A percentile compares a stretch with the other conserved stretches of the same genome.
These are phyloP conservation scores for Bertia moriformis DNA, from an alignment of 2,329 filamentous ascomycete genomes.

Conservation along the genomic window DNA sequence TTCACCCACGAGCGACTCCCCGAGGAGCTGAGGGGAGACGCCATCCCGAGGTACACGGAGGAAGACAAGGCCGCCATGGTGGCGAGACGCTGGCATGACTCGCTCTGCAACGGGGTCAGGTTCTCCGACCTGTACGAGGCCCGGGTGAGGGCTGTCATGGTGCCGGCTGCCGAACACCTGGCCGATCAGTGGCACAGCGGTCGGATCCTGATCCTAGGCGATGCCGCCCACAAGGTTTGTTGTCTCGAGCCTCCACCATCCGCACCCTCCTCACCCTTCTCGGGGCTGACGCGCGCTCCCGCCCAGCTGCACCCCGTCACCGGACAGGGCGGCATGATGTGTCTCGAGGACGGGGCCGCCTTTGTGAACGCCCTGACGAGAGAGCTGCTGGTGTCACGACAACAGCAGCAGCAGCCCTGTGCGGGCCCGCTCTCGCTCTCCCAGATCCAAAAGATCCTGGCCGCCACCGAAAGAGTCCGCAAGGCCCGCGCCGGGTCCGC, in stretches of 20 bases:
- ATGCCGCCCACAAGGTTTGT: background rate
- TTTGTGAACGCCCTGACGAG: background rate
- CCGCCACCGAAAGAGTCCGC: background rate
- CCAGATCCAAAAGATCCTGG: background rate
- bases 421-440: background rate
- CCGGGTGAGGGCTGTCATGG: background rate
- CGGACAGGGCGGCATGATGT: background rate
- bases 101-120: background rate
- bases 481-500: too few relatives aligned
- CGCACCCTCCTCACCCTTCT: too few relatives aligned
- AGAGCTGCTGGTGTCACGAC: background rate
- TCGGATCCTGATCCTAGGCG: background rate
- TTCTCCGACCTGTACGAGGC: background rate
- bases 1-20: slow-evolving; percentile 4
- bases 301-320: background rate
- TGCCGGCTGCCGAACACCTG: background rate
- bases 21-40: background rate
- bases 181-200: background rate
- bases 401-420: too few relatives aligned
- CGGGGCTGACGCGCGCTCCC: too few relatives aligned
- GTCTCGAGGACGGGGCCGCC: background rate
- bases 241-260: too few relatives aligned
- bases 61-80: background rate
- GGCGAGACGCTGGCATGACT: background rate
- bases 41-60: background rate